A percentile compares a stretch with the other conserved stretches of the same genome.
Conservation (phyloP, 2,329 filamentous ascomycete species). For the Ceratocystis cacaofunesta region DNA sequence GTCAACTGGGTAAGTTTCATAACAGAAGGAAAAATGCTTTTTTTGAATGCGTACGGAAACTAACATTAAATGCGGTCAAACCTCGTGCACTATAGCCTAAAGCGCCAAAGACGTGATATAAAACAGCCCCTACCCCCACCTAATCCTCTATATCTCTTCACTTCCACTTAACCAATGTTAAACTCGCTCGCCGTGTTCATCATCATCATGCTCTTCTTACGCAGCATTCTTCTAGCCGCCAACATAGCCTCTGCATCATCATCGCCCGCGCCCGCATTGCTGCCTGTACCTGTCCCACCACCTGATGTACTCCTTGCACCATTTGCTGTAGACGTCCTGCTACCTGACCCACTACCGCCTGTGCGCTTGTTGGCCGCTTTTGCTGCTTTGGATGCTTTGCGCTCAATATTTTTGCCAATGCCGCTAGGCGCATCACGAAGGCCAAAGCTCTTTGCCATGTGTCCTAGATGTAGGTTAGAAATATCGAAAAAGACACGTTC, state of each 20-base stretch:
- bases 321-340: slow-evolving; percentile 6
- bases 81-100: not conserved
- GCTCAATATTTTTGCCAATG: slow-evolving; percentile 48
- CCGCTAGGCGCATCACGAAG: slow-evolving; percentile 76
- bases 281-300: slow-evolving; percentile 10
- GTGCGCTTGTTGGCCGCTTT: slow-evolving; percentile 21
- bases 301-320: slow-evolving; percentile 22
- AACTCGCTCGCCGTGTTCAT: slow-evolving; percentile 52
- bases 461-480: slow-evolving; percentile 76
- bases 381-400: slow-evolving; percentile 28
- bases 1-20: too few species aligned
- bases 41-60: too few species aligned
- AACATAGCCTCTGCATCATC: slow-evolving; percentile 29
- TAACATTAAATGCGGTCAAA: too few species aligned
- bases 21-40: not conserved
- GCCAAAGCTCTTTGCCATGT: slow-evolving; percentile 86
- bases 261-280: slow-evolving; percentile 22
- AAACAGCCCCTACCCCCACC: not conserved
- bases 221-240: slow-evolving; percentile 35
- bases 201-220: slow-evolving; percentile 49
- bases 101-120: not conserved
- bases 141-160: not conserved
- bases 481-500: slow-evolving; percentile 86
- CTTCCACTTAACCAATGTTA: slow-evolving; percentile 41
- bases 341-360: slow-evolving; percentile 22